Evolutionary conservation across 2,329 filamentous ascomycete genomes (phyloP), one percentile per base, ranked within the genome.

Genomic region (Massarina eburnea): DNA sequence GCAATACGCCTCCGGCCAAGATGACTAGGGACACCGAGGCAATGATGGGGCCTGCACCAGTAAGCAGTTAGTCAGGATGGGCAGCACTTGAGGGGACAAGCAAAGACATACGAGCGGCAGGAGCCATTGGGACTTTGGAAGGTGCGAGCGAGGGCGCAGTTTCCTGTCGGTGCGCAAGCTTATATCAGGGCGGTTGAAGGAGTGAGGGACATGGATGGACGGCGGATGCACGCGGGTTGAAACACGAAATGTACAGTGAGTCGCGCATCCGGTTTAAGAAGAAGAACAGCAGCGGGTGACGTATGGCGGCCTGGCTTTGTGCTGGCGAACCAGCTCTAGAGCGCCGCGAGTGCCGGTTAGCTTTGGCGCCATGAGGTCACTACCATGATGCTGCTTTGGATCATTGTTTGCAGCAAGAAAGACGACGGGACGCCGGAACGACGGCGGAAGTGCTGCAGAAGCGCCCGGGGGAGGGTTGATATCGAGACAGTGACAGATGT

Each of bases 1-100:
- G 70, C 21, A 88, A 70, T 41, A 85, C 73, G 42, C 82, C 79
- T 35, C 76, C 82, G 36, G 80, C 82, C 51, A 84, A 76, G 51
- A 88, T 73, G 57, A 87, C 69, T 47, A 87, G 73, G 65, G 83
- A 83, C 38, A 76, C 51, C 37, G 82, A 65, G 55, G 77, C 80
- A 60, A 85, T 70, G 38, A 77, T 45, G 45, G 78, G 76, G 61
- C 82, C 82, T 85, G 61, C 1, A 19, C 10, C 14, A 17, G 43
- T 20, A 18, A 18, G 33, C 14, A 27, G 24, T n/a, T n/a, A n/a
- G n/a, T n/a, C n/a, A n/a, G n/a, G 18, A 4, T 15, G 10, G 8
- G 15, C n/a, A 18, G 14, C 24, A 26, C n/a, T 8, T 14, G 15
- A 29, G 37, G 37, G 37, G 37, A 19, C 15, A 20, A 18, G 18